phyloP scores from a whole-genome alignment of 2,329 filamentous ascomycete genomes.

The Fusarium pilosicola region DNA sequence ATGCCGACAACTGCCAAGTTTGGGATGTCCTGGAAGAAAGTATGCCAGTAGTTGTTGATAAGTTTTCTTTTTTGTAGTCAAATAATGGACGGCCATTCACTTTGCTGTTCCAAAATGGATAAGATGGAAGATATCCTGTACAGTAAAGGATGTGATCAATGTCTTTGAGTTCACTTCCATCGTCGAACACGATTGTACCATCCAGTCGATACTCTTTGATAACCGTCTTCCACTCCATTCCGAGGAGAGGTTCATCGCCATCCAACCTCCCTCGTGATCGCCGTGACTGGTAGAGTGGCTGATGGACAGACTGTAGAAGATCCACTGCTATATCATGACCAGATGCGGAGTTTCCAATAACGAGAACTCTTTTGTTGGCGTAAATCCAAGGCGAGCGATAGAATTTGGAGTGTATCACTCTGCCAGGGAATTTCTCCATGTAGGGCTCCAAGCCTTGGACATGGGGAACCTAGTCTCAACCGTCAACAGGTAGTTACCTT shows the following conservation, averaged over 20 bases:
- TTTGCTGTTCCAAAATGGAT: slow-evolving; percentile 60
- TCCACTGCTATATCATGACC: slow-evolving; percentile 54
- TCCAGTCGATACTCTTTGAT: slow-evolving; percentile 56
- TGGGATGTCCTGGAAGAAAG: slow-evolving; percentile 59
- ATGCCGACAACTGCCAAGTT: slow-evolving; percentile 63
- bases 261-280: slow-evolving; percentile 62
- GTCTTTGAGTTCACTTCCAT: slow-evolving; percentile 49
- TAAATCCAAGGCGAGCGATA: slow-evolving; percentile 54
- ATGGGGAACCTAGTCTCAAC: slow-evolving; percentile 51
- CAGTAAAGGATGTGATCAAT: slow-evolving; percentile 55
- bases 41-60: slow-evolving; percentile 60
- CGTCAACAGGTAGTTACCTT: background rate
- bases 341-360: slow-evolving; percentile 58
- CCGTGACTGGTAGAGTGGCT: slow-evolving; percentile 63
- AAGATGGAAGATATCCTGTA: slow-evolving; percentile 56
- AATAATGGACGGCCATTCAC: slow-evolving; percentile 59
- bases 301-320: slow-evolving; percentile 49
- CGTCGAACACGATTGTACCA: slow-evolving; percentile 56
- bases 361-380: slow-evolving; percentile 48
- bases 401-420: slow-evolving; percentile 57
- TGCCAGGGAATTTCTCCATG: slow-evolving; percentile 50
- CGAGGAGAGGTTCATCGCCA: slow-evolving; percentile 55
- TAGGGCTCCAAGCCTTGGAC: slow-evolving; percentile 58
- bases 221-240: slow-evolving; percentile 64
- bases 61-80: slow-evolving; percentile 60